Conservation (phyloP, 1,139 yeast species). For the Saccharomyces hybrid region DNA sequence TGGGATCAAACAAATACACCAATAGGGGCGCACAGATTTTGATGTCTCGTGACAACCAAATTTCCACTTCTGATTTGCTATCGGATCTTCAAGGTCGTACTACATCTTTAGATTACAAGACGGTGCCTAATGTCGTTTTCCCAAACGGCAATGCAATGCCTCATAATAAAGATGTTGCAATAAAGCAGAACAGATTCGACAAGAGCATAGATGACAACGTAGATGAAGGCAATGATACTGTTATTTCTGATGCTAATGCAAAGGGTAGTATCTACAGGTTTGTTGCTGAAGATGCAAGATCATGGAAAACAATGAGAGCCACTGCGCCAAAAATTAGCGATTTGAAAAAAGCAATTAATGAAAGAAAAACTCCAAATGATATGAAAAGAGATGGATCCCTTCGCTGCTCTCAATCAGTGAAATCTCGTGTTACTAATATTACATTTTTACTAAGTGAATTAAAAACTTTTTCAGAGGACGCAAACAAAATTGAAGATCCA, state of each 20-base stretch:
- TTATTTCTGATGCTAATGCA: neutral
- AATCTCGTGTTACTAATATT: constrained; percentile 31
- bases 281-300: constrained; percentile 18
- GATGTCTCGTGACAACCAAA: constrained; percentile 14
- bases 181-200: constrained; percentile 2
- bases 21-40: constrained; percentile 27
- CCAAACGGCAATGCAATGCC: constrained; percentile 1
- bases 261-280: constrained; percentile 7
- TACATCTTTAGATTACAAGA: constrained; percentile 3
- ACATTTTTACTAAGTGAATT: constrained; percentile 31
- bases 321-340: constrained; percentile 27
- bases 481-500: constrained; percentile 26
- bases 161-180: neutral
- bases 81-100: constrained; percentile 12
- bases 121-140: neutral
- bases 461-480: constrained; percentile 19
- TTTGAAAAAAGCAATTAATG: constrained; percentile 21
- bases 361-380: constrained; percentile 6
- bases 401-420: constrained; percentile 31
- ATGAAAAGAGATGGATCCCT: constrained; percentile 8
- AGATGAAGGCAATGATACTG: neutral
- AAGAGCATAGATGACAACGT: constrained; percentile 1
- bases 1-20: constrained; percentile 24
- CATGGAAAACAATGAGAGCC: constrained; percentile 21
- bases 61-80: constrained; percentile 20